phyloP scores from a whole-genome alignment of 1,284 basidiomycete genomes.

The Cryptococcus sp. region DNA sequence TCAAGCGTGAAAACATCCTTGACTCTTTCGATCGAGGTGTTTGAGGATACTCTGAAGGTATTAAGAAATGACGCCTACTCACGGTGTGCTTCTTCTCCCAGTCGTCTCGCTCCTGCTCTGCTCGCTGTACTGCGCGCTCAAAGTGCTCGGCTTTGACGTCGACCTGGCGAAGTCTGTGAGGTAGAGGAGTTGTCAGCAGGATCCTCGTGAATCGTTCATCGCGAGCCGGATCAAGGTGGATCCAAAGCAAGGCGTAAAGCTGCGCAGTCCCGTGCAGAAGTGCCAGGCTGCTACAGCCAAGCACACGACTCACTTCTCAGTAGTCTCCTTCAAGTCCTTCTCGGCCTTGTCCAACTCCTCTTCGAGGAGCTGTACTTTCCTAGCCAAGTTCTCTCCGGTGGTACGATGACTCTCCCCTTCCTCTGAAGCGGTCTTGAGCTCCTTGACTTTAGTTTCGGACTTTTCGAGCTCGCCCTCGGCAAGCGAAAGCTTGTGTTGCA shows the following conservation, averaged over 20 bases:
- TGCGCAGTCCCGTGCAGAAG: too few relatives aligned
- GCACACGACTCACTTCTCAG: slow-evolving; percentile 77
- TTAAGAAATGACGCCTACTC: slow-evolving; percentile 22
- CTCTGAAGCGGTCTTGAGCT: slow-evolving; percentile 68
- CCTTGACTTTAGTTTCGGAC: slow-evolving; percentile 69
- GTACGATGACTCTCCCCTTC: slow-evolving; percentile 75
- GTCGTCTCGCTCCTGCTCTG: slow-evolving; percentile 86
- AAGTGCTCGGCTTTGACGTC: slow-evolving; percentile 99
- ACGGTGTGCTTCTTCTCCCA: slow-evolving; percentile 98
- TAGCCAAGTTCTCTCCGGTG: slow-evolving; percentile 71
- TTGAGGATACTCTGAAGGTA: neutral
- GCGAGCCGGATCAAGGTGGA: neutral
- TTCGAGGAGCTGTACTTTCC: slow-evolving; percentile 92
- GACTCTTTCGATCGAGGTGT: too few relatives aligned
- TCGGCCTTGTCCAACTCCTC: slow-evolving; percentile 94
- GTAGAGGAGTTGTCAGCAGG: slow-evolving; percentile 2
- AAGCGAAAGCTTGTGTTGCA: slow-evolving; percentile 72
- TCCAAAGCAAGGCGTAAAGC: neutral
- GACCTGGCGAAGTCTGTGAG: slow-evolving; percentile 82
- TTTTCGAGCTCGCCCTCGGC: slow-evolving; percentile 76
- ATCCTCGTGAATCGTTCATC: neutral
- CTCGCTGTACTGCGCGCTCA: slow-evolving; percentile 83
- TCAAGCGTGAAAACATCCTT: neutral
- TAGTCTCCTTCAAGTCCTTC: slow-evolving; percentile 95
- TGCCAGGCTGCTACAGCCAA: too few relatives aligned